These are phyloP conservation scores for Trichoderma semiorbis DNA, from an alignment of 2,329 filamentous ascomycete genomes.

Conservation along the genomic window DNA sequence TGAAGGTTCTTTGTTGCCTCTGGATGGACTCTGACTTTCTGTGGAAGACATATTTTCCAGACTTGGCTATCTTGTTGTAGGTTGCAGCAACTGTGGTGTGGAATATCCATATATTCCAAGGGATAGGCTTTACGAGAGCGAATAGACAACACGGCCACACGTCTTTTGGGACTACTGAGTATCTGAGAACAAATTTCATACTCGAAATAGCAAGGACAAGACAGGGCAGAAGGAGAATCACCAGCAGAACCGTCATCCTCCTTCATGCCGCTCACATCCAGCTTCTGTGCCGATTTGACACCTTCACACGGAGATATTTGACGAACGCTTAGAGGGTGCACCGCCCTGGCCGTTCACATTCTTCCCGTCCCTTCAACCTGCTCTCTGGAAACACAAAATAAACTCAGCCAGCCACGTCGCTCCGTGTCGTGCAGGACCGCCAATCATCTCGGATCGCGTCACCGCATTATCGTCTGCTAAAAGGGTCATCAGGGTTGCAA, in stretches of 20 bases:
- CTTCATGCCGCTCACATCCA: neutral
- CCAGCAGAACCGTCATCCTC: neutral
- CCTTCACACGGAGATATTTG: neutral
- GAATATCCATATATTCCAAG: neutral
- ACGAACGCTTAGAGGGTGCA: neutral
- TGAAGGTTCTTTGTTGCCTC: neutral
- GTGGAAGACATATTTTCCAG: neutral
- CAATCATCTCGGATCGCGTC: neutral
- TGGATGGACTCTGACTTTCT: neutral
- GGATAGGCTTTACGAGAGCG: neutral
- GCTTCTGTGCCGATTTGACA: neutral
- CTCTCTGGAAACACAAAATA: neutral
- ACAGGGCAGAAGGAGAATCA: neutral
- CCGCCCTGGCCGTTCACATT: neutral
- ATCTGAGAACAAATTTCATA: neutral
- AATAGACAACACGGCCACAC: neutral
- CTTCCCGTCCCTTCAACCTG: neutral
- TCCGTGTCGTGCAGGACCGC: neutral
- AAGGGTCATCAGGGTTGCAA: neutral
- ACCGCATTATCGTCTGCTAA: neutral
- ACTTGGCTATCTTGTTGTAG: neutral
- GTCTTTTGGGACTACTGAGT: neutral
- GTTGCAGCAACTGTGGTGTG: neutral
- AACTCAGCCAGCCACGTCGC: slow-evolving; percentile 9
- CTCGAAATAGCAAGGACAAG: neutral